Evolutionary conservation across 768 basidiomycete genomes (phyloP).

Genomic region (Rhizopogon salebrosus): DNA sequence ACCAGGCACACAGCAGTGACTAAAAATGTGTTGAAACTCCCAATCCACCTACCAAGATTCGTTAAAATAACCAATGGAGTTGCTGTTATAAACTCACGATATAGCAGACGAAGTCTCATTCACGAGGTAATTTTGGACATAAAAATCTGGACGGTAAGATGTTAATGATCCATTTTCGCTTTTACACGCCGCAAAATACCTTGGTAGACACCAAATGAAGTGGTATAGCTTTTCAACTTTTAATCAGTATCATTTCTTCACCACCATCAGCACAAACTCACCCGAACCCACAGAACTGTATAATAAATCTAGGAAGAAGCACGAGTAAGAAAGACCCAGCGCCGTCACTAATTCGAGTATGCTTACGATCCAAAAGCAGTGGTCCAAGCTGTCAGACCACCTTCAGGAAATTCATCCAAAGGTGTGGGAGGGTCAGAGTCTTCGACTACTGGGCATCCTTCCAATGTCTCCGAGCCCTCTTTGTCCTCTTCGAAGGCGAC

Average conservation of each 20-base stretch:
- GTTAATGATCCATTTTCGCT: conserved; percentile 1
- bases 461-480: no score
- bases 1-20: conserved; percentile 22
- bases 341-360: background rate
- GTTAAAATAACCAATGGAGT: conserved; percentile 15
- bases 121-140: conserved; percentile 22
- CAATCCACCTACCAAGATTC: conserved; percentile 28
- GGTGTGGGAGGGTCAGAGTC: no score
- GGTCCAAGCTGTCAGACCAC: conserved; percentile 6
- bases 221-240: conserved; percentile 15
- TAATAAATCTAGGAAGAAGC: conserved; percentile 11
- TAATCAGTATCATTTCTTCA: no score
- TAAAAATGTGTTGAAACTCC: conserved; percentile 25
- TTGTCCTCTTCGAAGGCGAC: no score
- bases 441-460: no score
- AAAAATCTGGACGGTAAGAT: conserved; percentile 21
- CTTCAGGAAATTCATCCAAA: conserved; percentile 1
- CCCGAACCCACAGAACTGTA: conserved; percentile 24
- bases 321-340: background rate
- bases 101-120: conserved; percentile 23
- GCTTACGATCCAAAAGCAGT: conserved; percentile 7
- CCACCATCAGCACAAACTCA: background rate
- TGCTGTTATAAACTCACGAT: conserved; percentile 27
- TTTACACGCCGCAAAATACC: conserved; percentile 4
- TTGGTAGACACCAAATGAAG: conserved; percentile 29